Evolutionary conservation across 345 rosid species (phyloP).

Genomic region (Acer saccharum): DNA sequence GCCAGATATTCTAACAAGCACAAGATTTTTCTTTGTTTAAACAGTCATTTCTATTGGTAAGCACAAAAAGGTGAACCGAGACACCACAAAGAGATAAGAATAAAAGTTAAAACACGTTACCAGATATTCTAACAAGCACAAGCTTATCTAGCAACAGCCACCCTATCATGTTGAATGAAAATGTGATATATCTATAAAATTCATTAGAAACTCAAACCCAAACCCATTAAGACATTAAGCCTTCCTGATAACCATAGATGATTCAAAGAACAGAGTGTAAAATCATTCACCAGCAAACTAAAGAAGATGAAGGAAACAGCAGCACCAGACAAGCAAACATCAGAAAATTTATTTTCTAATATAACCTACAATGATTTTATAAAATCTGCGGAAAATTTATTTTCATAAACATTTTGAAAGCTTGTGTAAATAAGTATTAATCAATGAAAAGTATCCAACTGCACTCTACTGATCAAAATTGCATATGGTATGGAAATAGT

Average conservation of each 20-base stretch:
- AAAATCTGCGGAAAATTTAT: not conserved
- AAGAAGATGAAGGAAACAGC: not conserved
- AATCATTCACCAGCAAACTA: too few relatives aligned
- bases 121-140: not conserved
- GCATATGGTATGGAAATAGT: not conserved
- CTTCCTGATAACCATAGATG: not conserved
- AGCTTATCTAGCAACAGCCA: not conserved
- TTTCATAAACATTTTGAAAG: not conserved
- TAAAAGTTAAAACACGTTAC: too few relatives aligned
- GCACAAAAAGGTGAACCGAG: not conserved
- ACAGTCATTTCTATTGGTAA: too few relatives aligned
- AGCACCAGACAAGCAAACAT: constrained; percentile 6
- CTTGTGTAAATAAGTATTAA: constrained; percentile 4
- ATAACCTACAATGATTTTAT: not conserved
- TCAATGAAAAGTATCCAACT: constrained; percentile 2
- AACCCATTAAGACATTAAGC: not conserved
- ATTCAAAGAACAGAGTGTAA: not conserved
- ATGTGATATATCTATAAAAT: not conserved
- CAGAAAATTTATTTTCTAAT: not conserved
- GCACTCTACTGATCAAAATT: not conserved
- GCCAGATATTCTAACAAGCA: too few relatives aligned
- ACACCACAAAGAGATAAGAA: not conserved
- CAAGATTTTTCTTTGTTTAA: too few relatives aligned
- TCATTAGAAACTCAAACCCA: not conserved
- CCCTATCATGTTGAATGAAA: not conserved